Evolutionary conservation across 768 basidiomycete genomes (phyloP), one percentile per base, ranked within the genome.

Genomic region (Agrocybe chaxingu): DNA sequence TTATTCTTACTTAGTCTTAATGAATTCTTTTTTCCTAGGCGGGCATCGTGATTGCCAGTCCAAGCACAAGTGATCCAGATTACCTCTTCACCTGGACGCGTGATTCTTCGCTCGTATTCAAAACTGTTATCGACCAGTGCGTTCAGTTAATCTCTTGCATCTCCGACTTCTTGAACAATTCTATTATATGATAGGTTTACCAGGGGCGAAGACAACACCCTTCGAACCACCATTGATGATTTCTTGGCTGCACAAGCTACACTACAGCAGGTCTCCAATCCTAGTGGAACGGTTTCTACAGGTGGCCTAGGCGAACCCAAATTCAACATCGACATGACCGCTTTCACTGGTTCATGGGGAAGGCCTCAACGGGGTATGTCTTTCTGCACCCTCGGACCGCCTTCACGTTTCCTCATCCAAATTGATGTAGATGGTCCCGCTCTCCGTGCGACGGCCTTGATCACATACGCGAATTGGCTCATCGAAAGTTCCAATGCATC

Each of bases 271-370:
- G 70, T 85, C 29, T 59, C 77, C 12, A 92, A 88, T 62, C 89
- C 87, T 0, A 84, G 82, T 55, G 89, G 89, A 1, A 72, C 75
- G 2, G 66, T 85, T 32, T 69, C 69, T 37, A 80, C 81, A 0
- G 85, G 86, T 8, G 87, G 89, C n/a, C 77, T 92, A 35, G 90
- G 81, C 12, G 87, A 89, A 66, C 85, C 89, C 5, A 89, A 91
- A 66, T 90, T 88, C 65, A 70, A 83, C 61, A 74, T 87, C 53
- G 71, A 87, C 64, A 72, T 78, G 40, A 78, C 80, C 3, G 82
- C 84, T 0, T 87, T 84, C 57, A 79, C 75, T 2, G 80, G 66
- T 3, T 41, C 72, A 0, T 84, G 81, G 81, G 80, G 80, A 63
- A 64, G 73, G 70, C 85, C 85, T 47, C 85, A 88, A 59, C 75